These are phyloP conservation scores for Paratinospora sagittata DNA, from an alignment of 164 flowering plant species.

Conservation along the genomic window DNA sequence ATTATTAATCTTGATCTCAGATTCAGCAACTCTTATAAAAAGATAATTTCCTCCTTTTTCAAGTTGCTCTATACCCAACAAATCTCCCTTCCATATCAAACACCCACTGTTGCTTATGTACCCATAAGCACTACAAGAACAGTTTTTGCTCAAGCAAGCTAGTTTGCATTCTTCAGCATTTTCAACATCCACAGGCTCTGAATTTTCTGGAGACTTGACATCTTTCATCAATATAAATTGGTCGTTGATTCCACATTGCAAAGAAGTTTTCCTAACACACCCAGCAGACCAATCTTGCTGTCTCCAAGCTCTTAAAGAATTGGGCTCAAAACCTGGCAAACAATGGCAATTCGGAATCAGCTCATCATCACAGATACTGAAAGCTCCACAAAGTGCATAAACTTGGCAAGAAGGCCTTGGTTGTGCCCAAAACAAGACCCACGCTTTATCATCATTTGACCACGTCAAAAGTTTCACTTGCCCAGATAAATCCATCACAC, in stretches of 20 bases:
- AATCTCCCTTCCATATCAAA: conserved; percentile 4
- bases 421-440: background rate
- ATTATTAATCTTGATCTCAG: background rate
- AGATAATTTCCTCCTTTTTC: conserved; percentile 10
- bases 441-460: background rate
- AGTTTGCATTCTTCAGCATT: conserved; percentile 9
- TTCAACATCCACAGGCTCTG: background rate
- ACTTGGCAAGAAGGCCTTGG: background rate
- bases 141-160: conserved; percentile 22
- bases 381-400: conserved; percentile 15
- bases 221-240: conserved; percentile 15
- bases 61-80: background rate
- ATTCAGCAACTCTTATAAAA: background rate
- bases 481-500: background rate
- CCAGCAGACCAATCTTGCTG: conserved; percentile 19
- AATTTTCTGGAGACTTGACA: conserved; percentile 23
- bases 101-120: conserved; percentile 11
- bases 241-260: conserved; percentile 13
- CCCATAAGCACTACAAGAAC: conserved; percentile 34
- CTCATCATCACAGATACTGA: conserved; percentile 10
- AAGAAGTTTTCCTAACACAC: conserved; percentile 10
- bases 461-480: background rate
- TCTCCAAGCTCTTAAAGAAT: conserved; percentile 9
- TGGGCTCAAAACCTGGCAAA: conserved; percentile 14
- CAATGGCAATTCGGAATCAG: conserved; percentile 8